A percentile compares a stretch with the other conserved stretches of the same genome.
phyloP scores from a whole-genome alignment of 306 rosid genomes.

The Luffa aegyptiaca region DNA sequence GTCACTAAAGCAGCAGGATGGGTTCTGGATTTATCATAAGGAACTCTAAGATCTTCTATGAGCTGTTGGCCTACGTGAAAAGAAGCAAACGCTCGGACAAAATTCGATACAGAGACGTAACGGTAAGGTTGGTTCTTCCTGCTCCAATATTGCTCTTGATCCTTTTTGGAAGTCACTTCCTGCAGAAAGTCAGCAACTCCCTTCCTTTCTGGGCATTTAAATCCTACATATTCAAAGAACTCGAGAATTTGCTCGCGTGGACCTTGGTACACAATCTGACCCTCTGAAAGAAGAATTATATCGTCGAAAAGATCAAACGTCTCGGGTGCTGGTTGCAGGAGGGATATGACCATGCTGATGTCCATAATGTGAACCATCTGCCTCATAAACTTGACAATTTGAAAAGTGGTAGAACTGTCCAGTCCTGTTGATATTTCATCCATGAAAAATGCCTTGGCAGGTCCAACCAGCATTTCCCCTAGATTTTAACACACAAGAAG shows the following conservation, averaged over 20 bases:
- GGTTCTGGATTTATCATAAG: constrained; percentile 31
- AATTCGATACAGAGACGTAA: constrained; percentile 29
- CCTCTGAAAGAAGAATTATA: constrained; percentile 62
- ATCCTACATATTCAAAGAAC: constrained; percentile 48
- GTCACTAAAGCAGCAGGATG: constrained; percentile 54
- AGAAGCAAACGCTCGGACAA: constrained; percentile 32
- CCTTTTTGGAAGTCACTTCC: constrained; percentile 69
- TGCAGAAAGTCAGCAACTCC: constrained; percentile 66
- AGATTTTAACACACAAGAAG: neutral
- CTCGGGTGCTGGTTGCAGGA: constrained; percentile 70
- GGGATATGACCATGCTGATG: constrained; percentile 52
- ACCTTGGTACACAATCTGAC: constrained; percentile 67
- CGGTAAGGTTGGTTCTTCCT: constrained; percentile 36
- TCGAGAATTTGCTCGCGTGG: constrained; percentile 38
- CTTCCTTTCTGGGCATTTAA: constrained; percentile 65
- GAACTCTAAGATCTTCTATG: constrained; percentile 30
- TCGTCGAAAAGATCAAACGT: constrained; percentile 55
- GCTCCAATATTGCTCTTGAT: constrained; percentile 72
- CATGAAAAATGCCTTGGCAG: constrained; percentile 64
- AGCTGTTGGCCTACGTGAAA: constrained; percentile 28
- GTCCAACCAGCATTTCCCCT: constrained; percentile 82
- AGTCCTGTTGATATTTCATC: constrained; percentile 73
- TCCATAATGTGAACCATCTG: constrained; percentile 55
- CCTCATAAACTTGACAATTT: constrained; percentile 49
- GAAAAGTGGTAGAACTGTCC: constrained; percentile 68